These are phyloP conservation scores for Pleurotus sapidus DNA, from an alignment of 768 basidiomycete species.

Conservation along the genomic window DNA sequence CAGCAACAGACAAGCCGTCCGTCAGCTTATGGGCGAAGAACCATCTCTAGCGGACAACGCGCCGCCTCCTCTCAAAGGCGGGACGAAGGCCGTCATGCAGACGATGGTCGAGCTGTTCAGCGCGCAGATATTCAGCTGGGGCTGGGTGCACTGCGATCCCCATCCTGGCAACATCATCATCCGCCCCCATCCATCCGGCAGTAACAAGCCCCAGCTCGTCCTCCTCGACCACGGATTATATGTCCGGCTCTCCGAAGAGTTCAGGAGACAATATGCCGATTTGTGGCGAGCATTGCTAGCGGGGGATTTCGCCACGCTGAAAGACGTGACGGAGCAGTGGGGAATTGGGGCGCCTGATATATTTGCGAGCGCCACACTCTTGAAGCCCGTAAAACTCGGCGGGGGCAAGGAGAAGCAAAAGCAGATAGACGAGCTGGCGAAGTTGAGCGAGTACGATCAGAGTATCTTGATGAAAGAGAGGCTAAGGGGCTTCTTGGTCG, in stretches of 20 bases:
- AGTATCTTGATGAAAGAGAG: conserved; percentile 67
- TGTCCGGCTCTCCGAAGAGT: conserved; percentile 62
- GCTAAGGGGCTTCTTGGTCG: conserved; percentile 61
- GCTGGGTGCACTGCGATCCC: conserved; percentile 81
- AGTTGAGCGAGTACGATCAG: conserved; percentile 63
- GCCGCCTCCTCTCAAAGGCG: conserved; percentile 50
- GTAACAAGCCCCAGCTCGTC: conserved; percentile 58
- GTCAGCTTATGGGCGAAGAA: conserved; percentile 54
- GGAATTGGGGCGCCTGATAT: conserved; percentile 70
- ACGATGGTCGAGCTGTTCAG: conserved; percentile 86
- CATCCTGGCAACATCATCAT: conserved; percentile 80
- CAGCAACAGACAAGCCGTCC: conserved; percentile 58
- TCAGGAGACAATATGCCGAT: conserved; percentile 72
- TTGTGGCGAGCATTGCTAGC: conserved; percentile 71
- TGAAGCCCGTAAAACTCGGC: conserved; percentile 53
- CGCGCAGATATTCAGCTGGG: conserved; percentile 90
- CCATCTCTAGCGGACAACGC: conserved; percentile 11
- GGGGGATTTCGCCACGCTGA: conserved; percentile 51
- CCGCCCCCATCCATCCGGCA: conserved; percentile 50
- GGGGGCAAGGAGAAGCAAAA: conserved; percentile 15
- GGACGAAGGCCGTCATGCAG: conserved; percentile 69
- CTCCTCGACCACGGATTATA: conserved; percentile 94
- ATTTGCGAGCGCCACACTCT: conserved; percentile 69
- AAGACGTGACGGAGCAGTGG: conserved; percentile 54
- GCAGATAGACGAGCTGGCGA: conserved; percentile 21